Base-by-base conservation (phyloP, 1,284 basidiomycete species). In the Ceratobasidium papillatum region DNA sequence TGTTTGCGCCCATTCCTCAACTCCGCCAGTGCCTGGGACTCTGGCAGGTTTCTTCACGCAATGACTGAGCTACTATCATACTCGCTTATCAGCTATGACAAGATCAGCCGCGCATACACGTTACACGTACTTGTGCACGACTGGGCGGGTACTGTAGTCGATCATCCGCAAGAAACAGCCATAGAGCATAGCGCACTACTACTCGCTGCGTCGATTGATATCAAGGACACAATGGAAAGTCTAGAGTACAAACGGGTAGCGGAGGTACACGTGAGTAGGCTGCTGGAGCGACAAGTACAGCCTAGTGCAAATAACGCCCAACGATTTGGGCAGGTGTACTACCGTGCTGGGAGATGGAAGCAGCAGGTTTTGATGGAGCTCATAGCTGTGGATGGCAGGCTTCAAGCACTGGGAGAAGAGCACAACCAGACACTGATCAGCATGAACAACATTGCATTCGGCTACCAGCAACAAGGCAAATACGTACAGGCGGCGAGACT, bases 71-170 rank as follows among this genome's bases (percentile, higher is more conserved):
- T n/a, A n/a, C n/a, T n/a, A n/a, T n/a, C n/a, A n/a, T 62, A 43
- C 36, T 62, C 32, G 1, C 38, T 62, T 3, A 62, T 41, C 25
- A n/a, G n/a, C 32, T 43, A 38, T n/a, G 59, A 62, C 36, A 30
- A 36, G 25, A 41, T 62, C 32, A 62, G 41, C 36, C 12, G 5
- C 5, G 43, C 62, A 27, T 64, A 47, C 43, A 47, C 5, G 2
- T 27, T 64, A 0, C 62, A 64, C 17, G 43, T 64, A 4, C 41
- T 64, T n/a, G 62, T 64, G 2, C 62, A 64, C 14, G 62, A 64
- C 8, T 64, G 62, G 62, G 41, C n/a, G 3, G 8, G 8, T 12
- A 41, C 38, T 2, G 25, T 25, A 25, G n/a, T 62, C 1, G 11
- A 7, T 11, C 36, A 62, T 8, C 9, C 49, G 2, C 9, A 2